Conservation (phyloP, 768 basidiomycete genomes). For the Lentinus tigrinus region DNA sequence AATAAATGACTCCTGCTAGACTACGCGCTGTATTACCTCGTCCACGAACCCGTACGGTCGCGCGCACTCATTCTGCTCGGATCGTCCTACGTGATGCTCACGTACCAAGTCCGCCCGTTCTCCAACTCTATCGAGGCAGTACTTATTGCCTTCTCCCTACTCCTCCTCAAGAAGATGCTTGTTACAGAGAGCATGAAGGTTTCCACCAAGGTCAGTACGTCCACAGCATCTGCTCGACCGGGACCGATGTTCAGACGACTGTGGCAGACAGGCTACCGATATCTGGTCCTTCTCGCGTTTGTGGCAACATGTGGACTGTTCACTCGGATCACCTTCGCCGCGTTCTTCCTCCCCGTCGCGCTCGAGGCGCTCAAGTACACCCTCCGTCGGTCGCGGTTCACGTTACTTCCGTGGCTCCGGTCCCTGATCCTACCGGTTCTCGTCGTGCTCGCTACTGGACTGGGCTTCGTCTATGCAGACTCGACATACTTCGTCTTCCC, state of each 20-base stretch:
- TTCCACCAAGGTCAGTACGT: background rate
- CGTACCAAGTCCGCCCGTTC: slow-evolving; percentile 40
- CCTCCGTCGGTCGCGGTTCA: background rate
- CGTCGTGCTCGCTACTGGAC: slow-evolving; percentile 18
- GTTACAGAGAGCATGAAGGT: background rate
- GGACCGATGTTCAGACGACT: background rate
- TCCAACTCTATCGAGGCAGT: slow-evolving; percentile 38
- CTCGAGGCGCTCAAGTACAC: slow-evolving; percentile 24
- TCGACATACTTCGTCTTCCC: slow-evolving; percentile 31
- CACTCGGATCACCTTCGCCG: slow-evolving; percentile 37
- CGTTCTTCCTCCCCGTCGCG: slow-evolving; percentile 32
- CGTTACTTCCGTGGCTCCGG: background rate
- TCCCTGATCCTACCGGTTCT: slow-evolving; percentile 23
- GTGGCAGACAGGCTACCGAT: background rate
- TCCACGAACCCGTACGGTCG: slow-evolving; percentile 17
- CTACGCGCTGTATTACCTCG: slow-evolving; percentile 11
- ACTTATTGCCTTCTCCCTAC: slow-evolving; percentile 31
- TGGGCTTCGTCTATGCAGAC: slow-evolving; percentile 28
- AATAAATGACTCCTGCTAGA: slow-evolving; percentile 15
- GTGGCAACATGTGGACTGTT: slow-evolving; percentile 32
- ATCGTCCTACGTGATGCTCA: slow-evolving; percentile 36
- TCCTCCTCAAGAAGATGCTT: slow-evolving; percentile 23
- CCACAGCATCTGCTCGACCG: background rate
- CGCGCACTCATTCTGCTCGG: slow-evolving; percentile 30
- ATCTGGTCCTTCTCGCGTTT: slow-evolving; percentile 12